Conservation (phyloP, 2,329 filamentous ascomycete species). For the Coniochaeta prunicola region DNA sequence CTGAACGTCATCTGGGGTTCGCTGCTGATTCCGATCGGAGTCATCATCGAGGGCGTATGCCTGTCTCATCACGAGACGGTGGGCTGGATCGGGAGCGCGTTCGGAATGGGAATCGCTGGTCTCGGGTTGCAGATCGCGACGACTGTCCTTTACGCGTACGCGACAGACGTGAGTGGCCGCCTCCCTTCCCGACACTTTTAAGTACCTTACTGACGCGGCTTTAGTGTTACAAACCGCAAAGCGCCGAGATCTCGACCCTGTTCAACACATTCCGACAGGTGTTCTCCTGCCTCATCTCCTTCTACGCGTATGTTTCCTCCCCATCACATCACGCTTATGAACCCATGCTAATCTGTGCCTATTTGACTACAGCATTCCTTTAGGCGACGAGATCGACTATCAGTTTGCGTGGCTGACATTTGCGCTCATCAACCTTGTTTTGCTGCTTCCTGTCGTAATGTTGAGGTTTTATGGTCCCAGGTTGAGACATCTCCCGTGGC, state of each 20-base stretch:
- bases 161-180: slow-evolving; percentile 16
- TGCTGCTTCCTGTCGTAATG: slow-evolving; percentile 15
- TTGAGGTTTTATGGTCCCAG: slow-evolving; percentile 14
- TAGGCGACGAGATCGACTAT: slow-evolving; percentile 17
- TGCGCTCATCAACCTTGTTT: slow-evolving; percentile 16
- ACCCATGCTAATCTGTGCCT: background rate
- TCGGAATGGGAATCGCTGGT: slow-evolving; percentile 27
- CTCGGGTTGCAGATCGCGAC: slow-evolving; percentile 26
- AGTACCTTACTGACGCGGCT: background rate
- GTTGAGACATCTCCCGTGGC: slow-evolving; percentile 14
- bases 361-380: slow-evolving; percentile 12
- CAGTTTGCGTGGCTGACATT: slow-evolving; percentile 22
- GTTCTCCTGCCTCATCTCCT: slow-evolving; percentile 23
- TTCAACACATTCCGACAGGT: slow-evolving; percentile 24
- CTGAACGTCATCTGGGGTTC: slow-evolving; percentile 22
- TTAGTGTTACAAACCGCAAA: slow-evolving; percentile 25
- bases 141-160: slow-evolving; percentile 26
- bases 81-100: slow-evolving; percentile 23
- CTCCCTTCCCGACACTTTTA: background rate
- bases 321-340: background rate
- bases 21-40: slow-evolving; percentile 16
- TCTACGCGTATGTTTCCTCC: slow-evolving; percentile 17
- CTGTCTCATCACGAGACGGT: slow-evolving; percentile 21
- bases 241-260: slow-evolving; percentile 23
- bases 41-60: slow-evolving; percentile 17